These are phyloP conservation scores for Carex cristatella DNA, from an alignment of 176 grass and related monocot species.

Conservation along the genomic window DNA sequence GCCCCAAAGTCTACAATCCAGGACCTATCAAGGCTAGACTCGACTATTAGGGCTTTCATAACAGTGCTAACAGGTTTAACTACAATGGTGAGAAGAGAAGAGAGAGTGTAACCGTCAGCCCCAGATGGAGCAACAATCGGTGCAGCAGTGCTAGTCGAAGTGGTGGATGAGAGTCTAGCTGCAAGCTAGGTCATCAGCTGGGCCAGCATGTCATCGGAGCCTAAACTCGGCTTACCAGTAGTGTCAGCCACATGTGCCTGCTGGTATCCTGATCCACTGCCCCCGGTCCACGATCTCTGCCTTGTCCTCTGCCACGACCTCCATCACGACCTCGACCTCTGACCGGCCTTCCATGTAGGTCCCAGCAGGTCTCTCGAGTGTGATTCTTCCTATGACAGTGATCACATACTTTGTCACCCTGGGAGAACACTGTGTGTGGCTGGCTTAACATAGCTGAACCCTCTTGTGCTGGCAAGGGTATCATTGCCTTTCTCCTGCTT, in stretches of 20 bases:
- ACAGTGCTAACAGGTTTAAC: background rate
- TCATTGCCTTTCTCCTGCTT: background rate
- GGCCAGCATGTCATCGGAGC: background rate
- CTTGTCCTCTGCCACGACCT: background rate
- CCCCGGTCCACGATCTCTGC: background rate
- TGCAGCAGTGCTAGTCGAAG: background rate
- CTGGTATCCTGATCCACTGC: background rate
- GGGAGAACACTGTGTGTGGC: background rate
- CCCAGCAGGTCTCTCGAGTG: background rate
- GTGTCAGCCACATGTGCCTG: background rate
- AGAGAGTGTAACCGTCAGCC: background rate
- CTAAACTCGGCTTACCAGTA: no score
- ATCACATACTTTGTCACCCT: background rate
- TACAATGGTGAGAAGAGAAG: background rate
- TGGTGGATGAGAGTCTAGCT: background rate
- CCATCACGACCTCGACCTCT: background rate
- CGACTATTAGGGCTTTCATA: background rate
- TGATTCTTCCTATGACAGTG: background rate
- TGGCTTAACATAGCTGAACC: background rate
- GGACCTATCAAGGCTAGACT: background rate
- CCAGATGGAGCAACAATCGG: background rate
- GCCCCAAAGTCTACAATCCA: background rate
- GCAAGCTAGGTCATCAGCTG: background rate
- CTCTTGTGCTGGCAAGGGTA: background rate
- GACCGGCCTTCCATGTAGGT: background rate